Evolutionary conservation across 2,329 filamentous ascomycete genomes (phyloP).

Genomic region (Fusarium bulbicola): DNA sequence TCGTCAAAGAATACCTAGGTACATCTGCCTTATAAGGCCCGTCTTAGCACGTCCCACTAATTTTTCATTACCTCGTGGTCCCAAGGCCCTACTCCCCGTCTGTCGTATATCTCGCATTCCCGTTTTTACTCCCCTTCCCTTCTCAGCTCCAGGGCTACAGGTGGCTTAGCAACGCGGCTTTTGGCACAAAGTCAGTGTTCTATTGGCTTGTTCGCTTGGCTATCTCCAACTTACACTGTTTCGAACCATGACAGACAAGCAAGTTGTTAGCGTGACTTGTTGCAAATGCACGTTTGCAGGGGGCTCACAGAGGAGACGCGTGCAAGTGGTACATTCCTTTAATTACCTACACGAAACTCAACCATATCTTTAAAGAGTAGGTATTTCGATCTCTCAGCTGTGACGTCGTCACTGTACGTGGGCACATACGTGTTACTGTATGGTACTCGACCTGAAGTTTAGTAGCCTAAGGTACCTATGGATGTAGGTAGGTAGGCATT

Average conservation of each 20-base stretch:
- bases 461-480: background rate
- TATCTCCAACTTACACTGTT: background rate
- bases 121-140: constrained; percentile 11
- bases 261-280: constrained; percentile 1
- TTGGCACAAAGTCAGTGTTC: background rate
- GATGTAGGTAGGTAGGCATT: background rate
- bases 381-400: background rate
- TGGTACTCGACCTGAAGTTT: background rate
- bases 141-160: constrained; percentile 8
- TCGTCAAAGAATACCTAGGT: background rate
- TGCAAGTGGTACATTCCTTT: constrained; percentile 24
- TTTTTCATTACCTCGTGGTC: constrained; percentile 20
- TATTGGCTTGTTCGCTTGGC: background rate
- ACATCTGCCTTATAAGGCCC: constrained; percentile 7
- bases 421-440: constrained; percentile 31
- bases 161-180: constrained; percentile 31
- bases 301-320: constrained; percentile 15
- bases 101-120: constrained; percentile 42
- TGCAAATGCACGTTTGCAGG: constrained; percentile 16
- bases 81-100: background rate
- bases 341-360: background rate
- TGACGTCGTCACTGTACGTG: constrained; percentile 38
- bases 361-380: background rate
- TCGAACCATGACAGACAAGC: constrained; percentile 1
- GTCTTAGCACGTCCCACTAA: constrained; percentile 17